Evolutionary conservation across 106 monocot genomes (phyloP), one percentile per base, ranked within the genome.

Genomic region (Platanthera zijinensis): DNA sequence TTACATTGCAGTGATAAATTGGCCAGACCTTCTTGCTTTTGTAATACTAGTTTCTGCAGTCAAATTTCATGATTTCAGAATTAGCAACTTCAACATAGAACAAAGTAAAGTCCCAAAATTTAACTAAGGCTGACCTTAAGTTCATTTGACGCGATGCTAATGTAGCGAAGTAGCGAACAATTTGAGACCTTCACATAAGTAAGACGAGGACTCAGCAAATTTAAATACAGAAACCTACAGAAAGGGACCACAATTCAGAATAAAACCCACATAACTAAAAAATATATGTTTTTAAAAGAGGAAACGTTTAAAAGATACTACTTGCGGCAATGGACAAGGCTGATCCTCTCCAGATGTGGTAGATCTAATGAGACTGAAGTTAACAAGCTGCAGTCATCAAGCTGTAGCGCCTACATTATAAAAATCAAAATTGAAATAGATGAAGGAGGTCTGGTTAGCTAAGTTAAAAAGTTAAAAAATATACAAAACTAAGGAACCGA

Each of bases 281-380:
- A 25, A 70, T 6, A 70, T 15, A 70, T 70, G 45, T 5, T 70
- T 19, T 67, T 15, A 51, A 56, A 74, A 62, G 5, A 50, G 13
- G 69, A 73, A 32, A 61, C 48, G 10, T 18, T 32, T 4, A 62
- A 69, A 15, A 15, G 5, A 11, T 46, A 47, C 19, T 88, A 99
- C 94, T 90, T 99, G 83, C 90, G 90, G 63, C 94, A 89, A 78
- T 99, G 87, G 11, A 92, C 86, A 84, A 99, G 92, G 77, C 99
- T 94, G 53, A 99, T 90, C 57, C 57, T 92, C 83, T 69, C 81
- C 14, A 99, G 81, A 51, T 84, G 90, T 45, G 90, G 94, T 14
- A 99, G 78, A 83, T 94, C 94, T 78, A 99, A 83, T 30, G 90
- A 90, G 22, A 99, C 85, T 70, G 99, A 90, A 50, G 90, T 92